Conservation (phyloP, 1,139 yeast species). For the Debaryomycetaceae sp. region DNA sequence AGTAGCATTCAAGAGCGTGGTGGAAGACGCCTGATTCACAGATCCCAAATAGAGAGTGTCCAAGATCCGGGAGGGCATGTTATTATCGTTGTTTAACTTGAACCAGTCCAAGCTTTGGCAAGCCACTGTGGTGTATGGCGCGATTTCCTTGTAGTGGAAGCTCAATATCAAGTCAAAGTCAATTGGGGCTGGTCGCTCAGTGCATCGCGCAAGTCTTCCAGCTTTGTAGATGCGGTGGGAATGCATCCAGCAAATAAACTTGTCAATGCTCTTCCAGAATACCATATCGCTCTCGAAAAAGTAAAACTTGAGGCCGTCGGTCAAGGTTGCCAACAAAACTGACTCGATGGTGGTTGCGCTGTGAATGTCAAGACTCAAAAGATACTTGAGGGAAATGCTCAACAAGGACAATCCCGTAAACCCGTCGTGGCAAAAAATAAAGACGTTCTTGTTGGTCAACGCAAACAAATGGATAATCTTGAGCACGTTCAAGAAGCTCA, state of each 20-base stretch:
- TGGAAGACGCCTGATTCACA: slow-evolving; percentile 31
- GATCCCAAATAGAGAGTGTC: slow-evolving; percentile 33
- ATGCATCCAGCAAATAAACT: slow-evolving; percentile 20
- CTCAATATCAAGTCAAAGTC: slow-evolving; percentile 5
- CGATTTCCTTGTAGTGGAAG: slow-evolving; percentile 13
- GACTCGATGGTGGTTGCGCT: slow-evolving; percentile 18
- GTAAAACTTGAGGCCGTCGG: slow-evolving; percentile 23
- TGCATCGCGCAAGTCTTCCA: not conserved
- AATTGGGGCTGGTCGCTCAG: not conserved
- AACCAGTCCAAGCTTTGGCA: slow-evolving; percentile 30
- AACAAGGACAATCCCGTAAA: slow-evolving; percentile 37
- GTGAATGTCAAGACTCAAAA: slow-evolving; percentile 15
- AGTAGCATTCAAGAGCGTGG: slow-evolving; percentile 22
- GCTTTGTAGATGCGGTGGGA: slow-evolving; percentile 12
- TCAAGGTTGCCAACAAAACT: slow-evolving; percentile 16
- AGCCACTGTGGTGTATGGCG: slow-evolving; percentile 10
- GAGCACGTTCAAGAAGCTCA: slow-evolving; percentile 29
- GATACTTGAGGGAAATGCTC: slow-evolving; percentile 22
- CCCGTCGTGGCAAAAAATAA: slow-evolving; percentile 37
- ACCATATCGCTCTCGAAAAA: slow-evolving; percentile 29
- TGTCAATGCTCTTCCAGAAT: slow-evolving; percentile 30
- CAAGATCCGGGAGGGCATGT: slow-evolving; percentile 33
- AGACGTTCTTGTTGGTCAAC: slow-evolving; percentile 20
- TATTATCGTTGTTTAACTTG: slow-evolving; percentile 26
- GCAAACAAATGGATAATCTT: slow-evolving; percentile 25